A percentile compares a stretch with the other conserved stretches of the same genome.
These are phyloP conservation scores for Aspergillus carlsbadensis DNA, from an alignment of 495 filamentous ascomycete genomes.

Conservation along the genomic window DNA sequence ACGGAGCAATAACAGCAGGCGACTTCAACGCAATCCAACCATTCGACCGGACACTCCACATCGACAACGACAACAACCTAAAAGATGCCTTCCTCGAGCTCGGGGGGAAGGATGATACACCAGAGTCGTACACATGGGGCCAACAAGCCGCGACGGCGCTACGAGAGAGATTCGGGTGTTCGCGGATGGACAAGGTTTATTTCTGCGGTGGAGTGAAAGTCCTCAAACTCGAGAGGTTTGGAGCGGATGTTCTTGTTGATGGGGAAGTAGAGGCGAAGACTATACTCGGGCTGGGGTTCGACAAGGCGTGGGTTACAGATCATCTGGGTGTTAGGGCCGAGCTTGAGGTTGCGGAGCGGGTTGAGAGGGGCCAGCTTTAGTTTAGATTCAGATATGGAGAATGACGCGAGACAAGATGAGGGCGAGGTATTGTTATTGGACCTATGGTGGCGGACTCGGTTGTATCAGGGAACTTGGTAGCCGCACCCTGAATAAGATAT, in stretches of 20 bases:
- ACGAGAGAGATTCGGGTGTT: slow-evolving; percentile 6
- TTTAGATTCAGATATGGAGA: no score
- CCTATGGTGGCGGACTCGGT: no score
- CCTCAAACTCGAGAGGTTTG: slow-evolving; percentile 6
- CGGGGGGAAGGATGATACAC: slow-evolving; percentile 5
- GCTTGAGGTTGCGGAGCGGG: not conserved
- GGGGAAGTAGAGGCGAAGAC: not conserved
- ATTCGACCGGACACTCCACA: slow-evolving; percentile 8
- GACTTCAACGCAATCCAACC: slow-evolving; percentile 17
- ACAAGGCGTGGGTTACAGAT: slow-evolving; percentile 17
- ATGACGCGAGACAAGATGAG: no score
- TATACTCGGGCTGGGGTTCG: slow-evolving; percentile 6
- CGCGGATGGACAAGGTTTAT: slow-evolving; percentile 16
- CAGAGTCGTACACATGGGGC: slow-evolving; percentile 15
- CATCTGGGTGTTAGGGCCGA: slow-evolving; percentile 13
- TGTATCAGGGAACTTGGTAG: no score
- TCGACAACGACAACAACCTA: slow-evolving; percentile 2
- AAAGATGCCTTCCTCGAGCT: slow-evolving; percentile 13
- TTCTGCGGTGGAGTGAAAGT: slow-evolving; percentile 3
- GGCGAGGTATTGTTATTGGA: no score
- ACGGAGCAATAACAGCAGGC: not conserved
- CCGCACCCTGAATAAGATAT: no score
- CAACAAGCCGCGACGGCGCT: slow-evolving; percentile 9
- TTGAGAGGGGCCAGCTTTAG: no score
- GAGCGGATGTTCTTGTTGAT: not conserved